A percentile compares a stretch with the other conserved stretches of the same genome.
phyloP scores from a whole-genome alignment of 2,329 filamentous ascomycete species.

The Drechslerella coelobrocha region DNA sequence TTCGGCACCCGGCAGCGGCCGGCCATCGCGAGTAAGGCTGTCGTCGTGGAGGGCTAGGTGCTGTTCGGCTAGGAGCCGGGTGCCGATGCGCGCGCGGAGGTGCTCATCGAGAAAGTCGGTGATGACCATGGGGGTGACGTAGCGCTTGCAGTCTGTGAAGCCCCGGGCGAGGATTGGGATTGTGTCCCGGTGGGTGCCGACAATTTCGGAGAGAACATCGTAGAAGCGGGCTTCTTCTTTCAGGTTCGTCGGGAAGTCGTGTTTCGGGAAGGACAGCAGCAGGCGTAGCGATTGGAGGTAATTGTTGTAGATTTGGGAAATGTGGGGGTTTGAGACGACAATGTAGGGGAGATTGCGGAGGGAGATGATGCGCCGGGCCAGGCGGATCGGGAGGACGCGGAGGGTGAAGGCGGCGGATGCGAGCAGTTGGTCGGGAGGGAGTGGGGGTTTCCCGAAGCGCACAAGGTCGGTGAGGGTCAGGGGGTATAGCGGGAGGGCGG shows the following conservation, averaged over 20 bases:
- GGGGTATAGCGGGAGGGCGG: conserved; percentile 77
- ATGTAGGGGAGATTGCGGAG: conserved; percentile 95
- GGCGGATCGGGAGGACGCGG: conserved; percentile 84
- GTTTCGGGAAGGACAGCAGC: conserved; percentile 80
- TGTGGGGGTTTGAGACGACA: conserved; percentile 95
- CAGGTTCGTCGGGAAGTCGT: conserved; percentile 72
- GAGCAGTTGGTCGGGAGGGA: conserved; percentile 66
- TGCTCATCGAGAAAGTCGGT: conserved; percentile 93
- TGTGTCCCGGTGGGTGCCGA: conserved; percentile 91
- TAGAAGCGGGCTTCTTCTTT: conserved; percentile 92
- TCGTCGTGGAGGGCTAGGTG: conserved; percentile 86
- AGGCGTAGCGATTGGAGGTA: conserved; percentile 93
- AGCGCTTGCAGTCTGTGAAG: conserved; percentile 90
- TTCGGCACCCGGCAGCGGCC: conserved; percentile 51
- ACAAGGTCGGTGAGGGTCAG: conserved; percentile 87
- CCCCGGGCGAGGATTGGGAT: conserved; percentile 90
- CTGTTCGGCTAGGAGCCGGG: conserved; percentile 91
- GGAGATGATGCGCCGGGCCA: conserved; percentile 92
- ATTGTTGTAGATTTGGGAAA: conserved; percentile 92
- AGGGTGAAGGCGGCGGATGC: conserved; percentile 95
- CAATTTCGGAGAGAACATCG: conserved; percentile 90
- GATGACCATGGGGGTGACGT: conserved; percentile 82
- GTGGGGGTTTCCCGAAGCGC: conserved; percentile 65
- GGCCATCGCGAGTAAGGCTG: conserved; percentile 56
- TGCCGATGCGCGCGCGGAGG: conserved; percentile 90